Conservation (phyloP, 768 basidiomycete species). For the Pholiota microspora region DNA sequence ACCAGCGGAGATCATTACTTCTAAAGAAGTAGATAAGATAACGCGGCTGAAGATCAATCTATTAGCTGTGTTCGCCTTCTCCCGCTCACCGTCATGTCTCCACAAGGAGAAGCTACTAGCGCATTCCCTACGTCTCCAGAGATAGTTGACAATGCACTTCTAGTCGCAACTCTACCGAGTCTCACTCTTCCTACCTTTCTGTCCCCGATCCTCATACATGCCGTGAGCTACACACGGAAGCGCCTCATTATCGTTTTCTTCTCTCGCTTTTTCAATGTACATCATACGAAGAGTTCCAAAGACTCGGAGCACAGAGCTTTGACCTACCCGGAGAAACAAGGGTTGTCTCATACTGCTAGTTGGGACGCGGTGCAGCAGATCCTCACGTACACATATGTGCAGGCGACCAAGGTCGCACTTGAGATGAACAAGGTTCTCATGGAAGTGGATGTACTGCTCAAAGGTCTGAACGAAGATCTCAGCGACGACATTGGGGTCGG, state of each 20-base stretch:
- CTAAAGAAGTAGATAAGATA: background rate
- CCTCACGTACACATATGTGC: slow-evolving; percentile 82
- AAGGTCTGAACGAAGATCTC: slow-evolving; percentile 47
- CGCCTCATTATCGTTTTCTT: slow-evolving; percentile 64
- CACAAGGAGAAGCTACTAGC: background rate
- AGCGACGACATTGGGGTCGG: slow-evolving; percentile 40
- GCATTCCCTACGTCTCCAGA: slow-evolving; percentile 13
- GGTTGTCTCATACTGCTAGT: slow-evolving; percentile 39
- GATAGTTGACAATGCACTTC: slow-evolving; percentile 30
- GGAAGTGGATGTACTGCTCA: slow-evolving; percentile 75
- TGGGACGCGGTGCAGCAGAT: slow-evolving; percentile 76
- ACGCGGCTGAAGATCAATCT: background rate
- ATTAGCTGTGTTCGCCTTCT: background rate
- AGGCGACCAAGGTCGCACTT: slow-evolving; percentile 76
- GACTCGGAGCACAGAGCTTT: slow-evolving; percentile 3
- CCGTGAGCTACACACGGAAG: slow-evolving; percentile 43
- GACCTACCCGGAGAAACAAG: slow-evolving; percentile 23
- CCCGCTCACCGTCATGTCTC: slow-evolving; percentile 3
- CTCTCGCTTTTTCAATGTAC: slow-evolving; percentile 55
- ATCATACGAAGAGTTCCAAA: slow-evolving; percentile 4
- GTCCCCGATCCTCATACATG: slow-evolving; percentile 48
- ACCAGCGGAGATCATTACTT: background rate
- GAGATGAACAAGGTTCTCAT: slow-evolving; percentile 66
- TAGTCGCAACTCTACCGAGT: slow-evolving; percentile 53
- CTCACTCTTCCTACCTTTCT: slow-evolving; percentile 57